These are phyloP conservation scores for Coprinopsis strossmayeri DNA, from an alignment of 768 basidiomycete genomes.

Conservation along the genomic window DNA sequence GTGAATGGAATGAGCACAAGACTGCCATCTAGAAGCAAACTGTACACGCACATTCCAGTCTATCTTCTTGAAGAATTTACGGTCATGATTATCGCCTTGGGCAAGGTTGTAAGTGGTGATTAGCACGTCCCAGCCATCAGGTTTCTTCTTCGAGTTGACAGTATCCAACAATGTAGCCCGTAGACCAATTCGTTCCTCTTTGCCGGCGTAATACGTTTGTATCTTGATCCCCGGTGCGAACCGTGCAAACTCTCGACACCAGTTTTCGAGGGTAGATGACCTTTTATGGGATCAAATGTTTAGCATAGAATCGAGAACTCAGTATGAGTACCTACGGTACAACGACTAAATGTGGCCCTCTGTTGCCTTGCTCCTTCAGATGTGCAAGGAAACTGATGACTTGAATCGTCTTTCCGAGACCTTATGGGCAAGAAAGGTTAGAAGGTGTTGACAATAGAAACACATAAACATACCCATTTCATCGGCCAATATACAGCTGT, in stretches of 20 bases:
- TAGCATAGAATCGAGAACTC: constrained; percentile 8
- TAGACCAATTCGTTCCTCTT: constrained; percentile 73
- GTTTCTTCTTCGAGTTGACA: constrained; percentile 38
- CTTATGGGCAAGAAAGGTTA: constrained; percentile 29
- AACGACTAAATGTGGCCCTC: constrained; percentile 87
- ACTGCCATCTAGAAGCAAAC: background rate
- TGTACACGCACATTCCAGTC: constrained; percentile 78
- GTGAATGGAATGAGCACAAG: constrained; percentile 10
- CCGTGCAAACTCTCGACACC: constrained; percentile 92
- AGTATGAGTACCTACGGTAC: constrained; percentile 62
- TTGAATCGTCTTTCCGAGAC: constrained; percentile 97
- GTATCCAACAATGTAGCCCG: constrained; percentile 67
- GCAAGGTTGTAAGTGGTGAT: constrained; percentile 96
- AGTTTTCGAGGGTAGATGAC: constrained; percentile 97
- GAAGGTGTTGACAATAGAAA: background rate
- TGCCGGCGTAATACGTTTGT: constrained; percentile 90
- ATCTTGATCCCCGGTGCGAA: constrained; percentile 85
- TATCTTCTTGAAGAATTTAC: constrained; percentile 88
- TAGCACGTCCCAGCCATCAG: constrained; percentile 82
- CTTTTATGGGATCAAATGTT: constrained; percentile 32
- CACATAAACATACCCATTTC: constrained; percentile 81
- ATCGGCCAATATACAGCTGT: constrained; percentile 95
- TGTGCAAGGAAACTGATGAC: constrained; percentile 96
- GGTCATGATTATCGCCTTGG: constrained; percentile 82
- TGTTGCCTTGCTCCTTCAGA: constrained; percentile 70